Base-by-base conservation (phyloP, 169 alveolate genomes). In the Cystoisospora suis region DNA sequence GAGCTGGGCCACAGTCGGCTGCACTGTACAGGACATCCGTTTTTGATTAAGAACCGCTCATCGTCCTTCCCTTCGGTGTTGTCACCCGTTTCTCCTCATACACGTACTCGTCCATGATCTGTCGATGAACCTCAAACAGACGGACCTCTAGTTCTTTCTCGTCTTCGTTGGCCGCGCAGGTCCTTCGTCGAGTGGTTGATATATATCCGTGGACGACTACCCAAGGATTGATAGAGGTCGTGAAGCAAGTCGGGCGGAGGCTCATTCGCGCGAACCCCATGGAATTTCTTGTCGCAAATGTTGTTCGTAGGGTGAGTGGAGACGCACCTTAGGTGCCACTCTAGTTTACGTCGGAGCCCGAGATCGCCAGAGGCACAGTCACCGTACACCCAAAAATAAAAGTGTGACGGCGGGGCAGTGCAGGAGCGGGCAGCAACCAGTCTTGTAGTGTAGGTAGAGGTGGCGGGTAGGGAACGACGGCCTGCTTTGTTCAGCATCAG, bases 221-320 rank as follows among this genome's bases (percentile, higher is more conserved):
- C 20, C 87, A 77, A 3, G 87, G 47, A 45, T 45, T 77, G 42
- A 45, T 77, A 20, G 87, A 77, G 0, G 87, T 77, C 45, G 69
- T 77, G 44, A 77, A 42, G 69, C 70, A 46, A 36, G 45, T 77
- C 45, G 87, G 87, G 47, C 59, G 87, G 65, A 36, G 87, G 46
- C 45, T 77, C 40, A 42, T 77, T 45, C 69, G 87, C 40, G 87
- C 87, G n/a, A 36, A 32, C 42, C 87, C 87, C 32, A 45, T 77
- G 87, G 87, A 77, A n/a, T 46, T 77, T 44, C 87, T 77, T 29
- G 87, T 77, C 29, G 59, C 87, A 0, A 77, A 77, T 29, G 69
- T 77, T 23, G 29, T 77, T 12, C 23, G 87, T 3, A 1, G 87
- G 5, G 87, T 77, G 29, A 36, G 23, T 34, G 27, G 6, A 2